Evolutionary conservation across 139 green algal genomes (phyloP), one percentile per base, ranked within the genome.

Genomic region (Chlorella sp.): DNA sequence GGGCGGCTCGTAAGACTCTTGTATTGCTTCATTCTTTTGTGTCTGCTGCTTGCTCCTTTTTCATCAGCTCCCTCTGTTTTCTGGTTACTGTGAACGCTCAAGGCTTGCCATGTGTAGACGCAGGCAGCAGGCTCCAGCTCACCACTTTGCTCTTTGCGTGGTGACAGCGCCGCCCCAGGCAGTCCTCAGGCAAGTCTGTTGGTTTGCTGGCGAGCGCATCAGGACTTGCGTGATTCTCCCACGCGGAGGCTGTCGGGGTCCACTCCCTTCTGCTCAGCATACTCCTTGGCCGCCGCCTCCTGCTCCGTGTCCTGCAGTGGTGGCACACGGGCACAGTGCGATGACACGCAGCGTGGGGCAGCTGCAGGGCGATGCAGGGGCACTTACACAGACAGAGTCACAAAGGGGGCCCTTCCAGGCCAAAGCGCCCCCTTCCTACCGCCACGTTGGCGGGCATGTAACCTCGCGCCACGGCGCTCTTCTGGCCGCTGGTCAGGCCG

Each of bases 401-500:
- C 23, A n/a, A 41, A 40, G 3, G 27, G 11, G 3, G 23, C 27
- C 0, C 65, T 2, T 5, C 6, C 60, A 59, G 15, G 53, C 53
- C 35, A 33, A 5, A 59, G 0, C 6, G 1, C 8, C n/a, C 27
- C n/a, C n/a, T n/a, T 23, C 0, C 69, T 25, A 75, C 69, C 38
- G 41, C 27, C 7, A 53, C 69, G 9, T 53, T 75, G 2, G 21
- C 33, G 27, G 69, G 69, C 53, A 75, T 55, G 69, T 75, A 75
- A n/a, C 69, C 69, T 4, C 69, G 53, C 7, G 53, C 5, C 27
- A 75, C 69, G 27, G 69, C 69, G 40, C 53, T 67, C 69, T 75
- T 75, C 69, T 75, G 53, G 5, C 69, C 69, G 23, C 29, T 48
- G 38, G 69, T 67, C 53, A 75, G 69, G n/a, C 69, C 69, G 7